Evolutionary conservation across 176 grass and related monocot genomes (phyloP).

Genomic region (Zoysia pacifica): DNA sequence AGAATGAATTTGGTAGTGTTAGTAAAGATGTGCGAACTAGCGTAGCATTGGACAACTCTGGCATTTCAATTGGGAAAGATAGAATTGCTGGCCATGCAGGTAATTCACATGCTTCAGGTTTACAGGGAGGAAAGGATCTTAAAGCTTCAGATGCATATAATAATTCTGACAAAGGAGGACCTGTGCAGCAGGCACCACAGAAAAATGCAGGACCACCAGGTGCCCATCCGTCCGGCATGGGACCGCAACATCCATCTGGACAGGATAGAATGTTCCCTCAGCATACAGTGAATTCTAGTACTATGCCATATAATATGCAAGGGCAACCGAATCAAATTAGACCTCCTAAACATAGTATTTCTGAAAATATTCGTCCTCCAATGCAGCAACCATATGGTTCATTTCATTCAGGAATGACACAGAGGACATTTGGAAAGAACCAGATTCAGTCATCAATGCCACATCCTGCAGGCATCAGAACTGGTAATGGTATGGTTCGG

Average conservation of each 20-base stretch:
- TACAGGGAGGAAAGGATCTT: slow-evolving; percentile 25
- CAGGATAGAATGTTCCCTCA: slow-evolving; percentile 46
- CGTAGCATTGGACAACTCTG: slow-evolving; percentile 24
- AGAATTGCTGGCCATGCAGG: slow-evolving; percentile 34
- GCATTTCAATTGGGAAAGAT: slow-evolving; percentile 37
- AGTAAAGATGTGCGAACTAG: slow-evolving; percentile 43
- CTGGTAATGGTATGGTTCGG: slow-evolving; percentile 47
- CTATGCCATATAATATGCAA: slow-evolving; percentile 44
- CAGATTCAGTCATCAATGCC: slow-evolving; percentile 41
- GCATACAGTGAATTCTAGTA: slow-evolving; percentile 45
- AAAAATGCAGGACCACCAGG: slow-evolving; percentile 36
- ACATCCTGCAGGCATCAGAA: slow-evolving; percentile 26
- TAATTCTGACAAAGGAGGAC: slow-evolving; percentile 45
- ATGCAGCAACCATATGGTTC: slow-evolving; percentile 40
- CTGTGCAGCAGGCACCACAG: slow-evolving; percentile 37
- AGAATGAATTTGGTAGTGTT: slow-evolving; percentile 34
- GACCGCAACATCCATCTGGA: slow-evolving; percentile 40
- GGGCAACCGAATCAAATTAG: slow-evolving; percentile 48
- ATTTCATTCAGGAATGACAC: slow-evolving; percentile 45
- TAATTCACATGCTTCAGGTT: slow-evolving; percentile 38
- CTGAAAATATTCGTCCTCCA: slow-evolving; percentile 46
- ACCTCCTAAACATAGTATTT: slow-evolving; percentile 41
- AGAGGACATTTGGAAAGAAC: slow-evolving; percentile 36
- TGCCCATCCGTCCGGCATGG: slow-evolving; percentile 32
- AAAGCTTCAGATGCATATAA: slow-evolving; percentile 32